Percentiles rank a stretch among this genome's conserved stretches.
Conservation (phyloP, 805 yeast genomes). For the Myxozyma geophila region DNA sequence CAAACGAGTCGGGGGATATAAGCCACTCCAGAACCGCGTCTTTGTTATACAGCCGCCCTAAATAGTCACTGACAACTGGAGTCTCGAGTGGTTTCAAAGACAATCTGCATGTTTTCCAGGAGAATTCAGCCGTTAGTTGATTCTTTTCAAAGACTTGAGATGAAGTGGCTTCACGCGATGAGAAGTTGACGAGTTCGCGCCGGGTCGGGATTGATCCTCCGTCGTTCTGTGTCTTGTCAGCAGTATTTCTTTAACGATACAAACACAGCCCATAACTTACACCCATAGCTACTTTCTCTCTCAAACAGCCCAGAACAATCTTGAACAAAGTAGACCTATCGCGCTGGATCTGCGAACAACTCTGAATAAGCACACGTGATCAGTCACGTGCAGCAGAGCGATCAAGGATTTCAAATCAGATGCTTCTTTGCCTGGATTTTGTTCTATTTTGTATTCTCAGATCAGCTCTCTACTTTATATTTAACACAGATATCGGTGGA, state of each 20-base stretch:
- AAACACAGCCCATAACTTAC: slow-evolving; percentile 11
- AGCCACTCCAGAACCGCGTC: slow-evolving; percentile 64
- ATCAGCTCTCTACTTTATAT: too few species aligned
- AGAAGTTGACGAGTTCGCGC: slow-evolving; percentile 37
- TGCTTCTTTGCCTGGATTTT: background rate
- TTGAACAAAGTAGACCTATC: background rate
- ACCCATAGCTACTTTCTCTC: slow-evolving; percentile 4
- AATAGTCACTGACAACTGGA: slow-evolving; percentile 69
- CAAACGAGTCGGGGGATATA: slow-evolving; percentile 47
- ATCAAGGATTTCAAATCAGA: background rate
- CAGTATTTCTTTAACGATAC: background rate
- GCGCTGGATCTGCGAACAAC: background rate
- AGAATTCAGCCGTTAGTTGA: slow-evolving; percentile 23
- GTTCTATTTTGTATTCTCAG: too few species aligned
- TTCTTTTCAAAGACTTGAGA: slow-evolving; percentile 33
- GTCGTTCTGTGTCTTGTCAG: slow-evolving; percentile 29
- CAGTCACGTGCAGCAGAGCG: background rate
- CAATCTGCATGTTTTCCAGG: slow-evolving; percentile 56
- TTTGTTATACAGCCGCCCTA: slow-evolving; percentile 68
- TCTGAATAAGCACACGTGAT: background rate
- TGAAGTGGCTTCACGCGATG: slow-evolving; percentile 28
- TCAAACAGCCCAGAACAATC: background rate
- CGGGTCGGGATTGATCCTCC: slow-evolving; percentile 41
- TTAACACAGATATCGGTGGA: too few species aligned
- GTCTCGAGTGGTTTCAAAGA: slow-evolving; percentile 51